Base-by-base conservation (phyloP, 768 basidiomycete species). In the Russula sp. region DNA sequence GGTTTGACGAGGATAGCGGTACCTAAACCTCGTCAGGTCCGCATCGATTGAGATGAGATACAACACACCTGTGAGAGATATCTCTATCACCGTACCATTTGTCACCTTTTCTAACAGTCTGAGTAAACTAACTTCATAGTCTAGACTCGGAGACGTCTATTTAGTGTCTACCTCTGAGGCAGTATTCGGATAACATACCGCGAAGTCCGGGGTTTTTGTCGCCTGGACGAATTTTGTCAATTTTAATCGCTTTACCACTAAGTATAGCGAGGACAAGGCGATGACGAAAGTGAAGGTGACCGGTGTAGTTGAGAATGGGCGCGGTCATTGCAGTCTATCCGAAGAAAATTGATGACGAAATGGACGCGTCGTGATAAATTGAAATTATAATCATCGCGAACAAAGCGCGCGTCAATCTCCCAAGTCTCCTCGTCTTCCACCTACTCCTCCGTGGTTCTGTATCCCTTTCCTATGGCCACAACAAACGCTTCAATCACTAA, bases 131-230 rank as follows among this genome's bases (percentile, higher is more conserved):
- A 96, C 85, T 79, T 99, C 97, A 75, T 88, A 96, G 75, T 98
- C 95, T 92, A 26, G n/a, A n/a, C n/a, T n/a, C n/a, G n/a, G n/a
- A 30, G 28, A n/a, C 2, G 44, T n/a, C 14, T 42, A n/a, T 49
- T 34, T 24, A 38, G 40, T 50, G 28, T 46, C 28, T 10, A 20
- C 49, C 8, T 38, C 28, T 59, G 22, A 28, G 55, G 11, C 44
- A 10, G 52, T 57, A 50, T 34, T 28, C 38, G 59, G 55, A 30
- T 13, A 40, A 13, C 77, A 52, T 62, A 93, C 92, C 93, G 83
- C 86, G 79, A n/a, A 99, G 76, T 73, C 97, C 97, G 28, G 96
- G 95, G 74, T 98, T 90, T 71, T 94, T 94, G 76, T 98, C 94
- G 36, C 93, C 86, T 0, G 91, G 79, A 30, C 97, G 86, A 64